Conservation (phyloP, 192 early-diverging fungal genomes). For the Coemansia sp. region DNA sequence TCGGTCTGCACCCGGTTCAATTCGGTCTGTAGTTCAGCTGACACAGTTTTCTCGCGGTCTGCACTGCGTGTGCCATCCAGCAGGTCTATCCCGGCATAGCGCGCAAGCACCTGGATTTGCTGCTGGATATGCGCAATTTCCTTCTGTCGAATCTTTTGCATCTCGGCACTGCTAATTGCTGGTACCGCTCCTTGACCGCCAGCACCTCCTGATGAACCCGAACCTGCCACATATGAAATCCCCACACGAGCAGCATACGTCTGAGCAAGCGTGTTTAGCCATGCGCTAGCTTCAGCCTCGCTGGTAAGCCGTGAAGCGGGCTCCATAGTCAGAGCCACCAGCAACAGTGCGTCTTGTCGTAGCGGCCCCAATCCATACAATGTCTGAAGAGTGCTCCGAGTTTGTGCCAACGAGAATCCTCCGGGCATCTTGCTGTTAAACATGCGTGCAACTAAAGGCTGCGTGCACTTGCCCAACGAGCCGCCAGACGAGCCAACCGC, state of each 20-base stretch:
- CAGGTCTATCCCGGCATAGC: slow-evolving; percentile 77
- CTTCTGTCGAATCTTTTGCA: slow-evolving; percentile 73
- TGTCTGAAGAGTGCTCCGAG: slow-evolving; percentile 66
- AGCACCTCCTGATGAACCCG: slow-evolving; percentile 56
- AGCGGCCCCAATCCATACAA: slow-evolving; percentile 79
- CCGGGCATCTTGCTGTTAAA: slow-evolving; percentile 90
- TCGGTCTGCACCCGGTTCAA: slow-evolving; percentile 77
- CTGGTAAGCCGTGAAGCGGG: slow-evolving; percentile 71
- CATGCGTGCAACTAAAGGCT: slow-evolving; percentile 71
- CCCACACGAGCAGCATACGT: slow-evolving; percentile 64
- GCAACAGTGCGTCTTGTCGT: slow-evolving; percentile 72
- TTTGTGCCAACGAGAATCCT: slow-evolving; percentile 78
- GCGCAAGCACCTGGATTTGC: slow-evolving; percentile 83
- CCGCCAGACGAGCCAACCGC: slow-evolving; percentile 62
- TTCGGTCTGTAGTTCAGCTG: slow-evolving; percentile 65
- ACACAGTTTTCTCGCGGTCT: slow-evolving; percentile 59
- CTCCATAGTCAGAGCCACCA: slow-evolving; percentile 80
- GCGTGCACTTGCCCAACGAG: slow-evolving; percentile 79
- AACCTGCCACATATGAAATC: background rate
- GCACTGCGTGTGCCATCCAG: slow-evolving; percentile 66
- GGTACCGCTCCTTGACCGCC: slow-evolving; percentile 62
- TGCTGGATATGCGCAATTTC: slow-evolving; percentile 69
- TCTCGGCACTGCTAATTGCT: slow-evolving; percentile 87
- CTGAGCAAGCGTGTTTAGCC: slow-evolving; percentile 72
- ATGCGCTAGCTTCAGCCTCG: slow-evolving; percentile 15